Percentiles rank a stretch among this genome's conserved stretches.
Evolutionary conservation across 352 stramenopile genomes (phyloP).

Genomic region (Phytopythium ostracodes): DNA sequence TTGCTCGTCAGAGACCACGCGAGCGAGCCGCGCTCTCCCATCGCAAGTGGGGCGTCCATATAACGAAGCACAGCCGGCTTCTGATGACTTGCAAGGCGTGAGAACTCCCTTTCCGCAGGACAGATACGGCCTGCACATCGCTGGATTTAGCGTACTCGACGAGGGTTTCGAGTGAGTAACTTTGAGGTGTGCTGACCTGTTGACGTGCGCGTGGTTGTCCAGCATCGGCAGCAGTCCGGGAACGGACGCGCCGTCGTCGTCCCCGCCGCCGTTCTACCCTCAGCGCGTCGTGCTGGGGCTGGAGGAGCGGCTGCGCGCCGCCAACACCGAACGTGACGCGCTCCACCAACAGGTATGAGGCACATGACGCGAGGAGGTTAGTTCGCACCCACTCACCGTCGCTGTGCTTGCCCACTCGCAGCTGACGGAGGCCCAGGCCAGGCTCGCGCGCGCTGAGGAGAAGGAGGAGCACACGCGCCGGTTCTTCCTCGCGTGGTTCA

Average conservation of each 20-base stretch:
- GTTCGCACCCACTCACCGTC: neutral
- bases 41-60: conserved; percentile 12
- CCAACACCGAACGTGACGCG: conserved; percentile 32
- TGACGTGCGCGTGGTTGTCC: neutral
- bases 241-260: conserved; percentile 21
- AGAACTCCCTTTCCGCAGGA: conserved; percentile 82
- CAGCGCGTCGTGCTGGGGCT: conserved; percentile 38
- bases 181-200: no score
- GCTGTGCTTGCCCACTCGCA: conserved; percentile 4
- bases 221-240: conserved; percentile 11
- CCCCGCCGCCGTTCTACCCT: conserved; percentile 28
- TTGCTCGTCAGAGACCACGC: neutral
- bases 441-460: conserved; percentile 27
- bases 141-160: neutral
- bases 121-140: conserved; percentile 61
- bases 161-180: no score
- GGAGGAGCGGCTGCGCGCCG: conserved; percentile 32
- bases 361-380: neutral
- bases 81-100: conserved; percentile 85
- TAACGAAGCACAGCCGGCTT: conserved; percentile 20
- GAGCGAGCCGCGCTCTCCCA: neutral
- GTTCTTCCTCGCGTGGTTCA: conserved; percentile 43
- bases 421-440: conserved; percentile 27
- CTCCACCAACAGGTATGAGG: conserved; percentile 32
- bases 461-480: conserved; percentile 37